Percentiles rank a stretch among this genome's conserved stretches.
Conservation (phyloP, 805 yeast species). For the Pichia gijzeniarum region DNA sequence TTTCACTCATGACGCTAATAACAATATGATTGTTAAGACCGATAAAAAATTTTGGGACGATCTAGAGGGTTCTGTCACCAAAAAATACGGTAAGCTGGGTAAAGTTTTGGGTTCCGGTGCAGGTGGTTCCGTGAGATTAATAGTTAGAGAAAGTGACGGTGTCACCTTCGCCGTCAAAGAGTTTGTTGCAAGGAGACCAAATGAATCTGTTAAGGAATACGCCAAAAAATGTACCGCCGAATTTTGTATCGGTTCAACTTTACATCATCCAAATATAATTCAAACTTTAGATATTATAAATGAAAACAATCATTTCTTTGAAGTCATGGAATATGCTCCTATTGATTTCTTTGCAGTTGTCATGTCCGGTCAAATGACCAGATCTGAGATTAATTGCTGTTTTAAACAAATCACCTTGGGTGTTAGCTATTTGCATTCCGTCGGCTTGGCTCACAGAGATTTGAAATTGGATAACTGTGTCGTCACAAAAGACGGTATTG, state of each 20-base stretch:
- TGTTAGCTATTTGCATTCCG: slow-evolving; percentile 63
- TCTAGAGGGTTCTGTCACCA: slow-evolving; percentile 45
- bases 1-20: slow-evolving; percentile 34
- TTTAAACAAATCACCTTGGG: slow-evolving; percentile 69
- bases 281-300: slow-evolving; percentile 69
- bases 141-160: slow-evolving; percentile 62
- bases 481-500: slow-evolving; percentile 62
- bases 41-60: slow-evolving; percentile 38
- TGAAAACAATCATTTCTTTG: slow-evolving; percentile 65
- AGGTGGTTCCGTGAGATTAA: slow-evolving; percentile 76
- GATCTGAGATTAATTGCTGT: slow-evolving; percentile 79
- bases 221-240: slow-evolving; percentile 88
- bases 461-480: slow-evolving; percentile 80
- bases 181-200: slow-evolving; percentile 64
- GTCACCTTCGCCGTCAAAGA: slow-evolving; percentile 79
- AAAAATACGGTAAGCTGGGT: slow-evolving; percentile 68
- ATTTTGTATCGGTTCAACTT: slow-evolving; percentile 76
- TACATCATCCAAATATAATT: slow-evolving; percentile 76
- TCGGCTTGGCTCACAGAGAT: slow-evolving; percentile 81
- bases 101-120: slow-evolving; percentile 80
- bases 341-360: slow-evolving; percentile 81
- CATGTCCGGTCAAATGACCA: slow-evolving; percentile 77
- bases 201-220: slow-evolving; percentile 67
- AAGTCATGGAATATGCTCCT: slow-evolving; percentile 84
- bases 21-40: slow-evolving; percentile 35